Conservation (phyloP, 176 grass and related monocot genomes). For the Triticum turgidum region DNA sequence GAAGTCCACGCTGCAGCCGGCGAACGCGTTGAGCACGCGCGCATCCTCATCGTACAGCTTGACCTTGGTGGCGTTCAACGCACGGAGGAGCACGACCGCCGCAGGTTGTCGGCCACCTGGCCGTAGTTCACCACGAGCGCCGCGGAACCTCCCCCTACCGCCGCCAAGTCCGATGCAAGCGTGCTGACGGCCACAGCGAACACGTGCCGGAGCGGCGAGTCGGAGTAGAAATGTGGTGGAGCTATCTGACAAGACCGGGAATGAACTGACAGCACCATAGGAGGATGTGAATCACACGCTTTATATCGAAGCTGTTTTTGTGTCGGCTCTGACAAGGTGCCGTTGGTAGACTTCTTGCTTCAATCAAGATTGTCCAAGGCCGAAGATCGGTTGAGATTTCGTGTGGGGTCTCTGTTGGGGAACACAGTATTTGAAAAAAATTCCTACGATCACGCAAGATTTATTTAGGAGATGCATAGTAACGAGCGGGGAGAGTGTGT, state of each 20-base stretch:
- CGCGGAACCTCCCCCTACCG: background rate
- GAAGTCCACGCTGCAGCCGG: conserved; percentile 61
- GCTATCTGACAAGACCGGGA: background rate
- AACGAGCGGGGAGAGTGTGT: too few relatives aligned
- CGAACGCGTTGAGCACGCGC: conserved; percentile 67
- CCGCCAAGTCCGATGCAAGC: background rate
- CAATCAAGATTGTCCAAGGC: background rate
- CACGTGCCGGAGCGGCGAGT: conserved; percentile 11
- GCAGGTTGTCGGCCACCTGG: conserved; percentile 73
- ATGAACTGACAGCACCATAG: background rate
- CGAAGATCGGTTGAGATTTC: background rate
- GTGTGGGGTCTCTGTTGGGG: background rate
- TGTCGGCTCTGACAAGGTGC: background rate
- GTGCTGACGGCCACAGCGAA: conserved; percentile 28
- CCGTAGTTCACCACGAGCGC: conserved; percentile 75
- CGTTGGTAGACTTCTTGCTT: background rate
- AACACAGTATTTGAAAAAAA: too few relatives aligned
- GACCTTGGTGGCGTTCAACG: conserved; percentile 45
- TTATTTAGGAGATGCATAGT: too few relatives aligned
- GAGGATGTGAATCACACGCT: conserved; percentile 21
- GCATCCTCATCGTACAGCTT: conserved; percentile 82
- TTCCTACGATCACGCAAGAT: too few relatives aligned
- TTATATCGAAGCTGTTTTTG: conserved; percentile 6
- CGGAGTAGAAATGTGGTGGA: background rate
- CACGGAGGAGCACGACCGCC: conserved; percentile 46